A percentile compares a stretch with the other conserved stretches of the same genome.
phyloP scores from a whole-genome alignment of 1,284 basidiomycete genomes.

The Naganishia albida region DNA sequence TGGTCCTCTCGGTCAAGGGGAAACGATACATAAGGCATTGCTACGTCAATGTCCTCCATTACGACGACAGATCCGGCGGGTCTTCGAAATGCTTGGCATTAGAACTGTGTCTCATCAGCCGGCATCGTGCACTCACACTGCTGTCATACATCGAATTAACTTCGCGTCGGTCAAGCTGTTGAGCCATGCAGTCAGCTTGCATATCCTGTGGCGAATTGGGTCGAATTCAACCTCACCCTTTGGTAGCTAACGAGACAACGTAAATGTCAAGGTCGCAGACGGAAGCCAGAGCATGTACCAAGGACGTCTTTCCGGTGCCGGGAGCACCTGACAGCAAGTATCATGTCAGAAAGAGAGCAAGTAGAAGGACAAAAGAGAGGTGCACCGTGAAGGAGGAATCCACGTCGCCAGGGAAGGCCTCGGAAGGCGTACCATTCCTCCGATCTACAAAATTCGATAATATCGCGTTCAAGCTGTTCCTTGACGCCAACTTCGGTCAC shows the following conservation, averaged over 20 bases:
- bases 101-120: not conserved
- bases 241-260: conserved; percentile 26
- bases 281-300: conserved; percentile 28
- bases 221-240: too few relatives aligned
- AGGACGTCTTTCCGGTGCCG: conserved; percentile 30
- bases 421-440: conserved; percentile 59
- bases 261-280: conserved; percentile 31
- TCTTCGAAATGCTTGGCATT: not conserved
- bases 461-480: conserved; percentile 58
- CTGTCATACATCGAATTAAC: conserved; percentile 27
- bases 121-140: conserved; percentile 6
- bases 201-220: too few relatives aligned
- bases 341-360: too few relatives aligned
- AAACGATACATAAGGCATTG: too few relatives aligned
- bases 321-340: conserved; percentile 20
- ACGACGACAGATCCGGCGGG: conserved; percentile 24
- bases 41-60: too few relatives aligned
- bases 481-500: conserved; percentile 59
- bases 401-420: conserved; percentile 62
- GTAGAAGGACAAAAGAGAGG: too few relatives aligned
- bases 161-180: conserved; percentile 20
- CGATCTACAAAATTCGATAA: conserved; percentile 58
- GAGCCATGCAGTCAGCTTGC: too few relatives aligned
- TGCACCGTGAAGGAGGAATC: conserved; percentile 61
- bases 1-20: too few relatives aligned